Evolutionary conservation across 208 protist species (phyloP).

Genomic region (Acanthamoeba triangularis): DNA sequence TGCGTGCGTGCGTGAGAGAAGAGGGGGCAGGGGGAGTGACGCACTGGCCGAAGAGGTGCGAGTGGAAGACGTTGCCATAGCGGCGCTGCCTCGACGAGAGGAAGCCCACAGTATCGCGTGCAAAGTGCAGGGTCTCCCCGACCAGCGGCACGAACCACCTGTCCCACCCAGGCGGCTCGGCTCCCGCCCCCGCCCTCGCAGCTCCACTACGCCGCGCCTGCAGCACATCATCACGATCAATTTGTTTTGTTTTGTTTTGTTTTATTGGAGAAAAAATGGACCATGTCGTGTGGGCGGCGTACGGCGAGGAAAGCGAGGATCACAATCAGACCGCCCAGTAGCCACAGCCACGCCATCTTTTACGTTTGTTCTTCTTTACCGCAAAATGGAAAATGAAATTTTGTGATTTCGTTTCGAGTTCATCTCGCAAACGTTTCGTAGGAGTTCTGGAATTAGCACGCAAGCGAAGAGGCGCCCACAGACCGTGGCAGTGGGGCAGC

Average conservation of each 20-base stretch:
- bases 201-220: background rate
- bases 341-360: background rate
- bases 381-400: no score
- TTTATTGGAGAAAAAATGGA: no score
- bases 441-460: background rate
- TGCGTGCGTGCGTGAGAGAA: background rate
- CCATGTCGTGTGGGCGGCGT: no score
- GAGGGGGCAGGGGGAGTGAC: background rate
- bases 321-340: background rate
- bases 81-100: background rate
- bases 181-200: background rate
- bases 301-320: background rate
- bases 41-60: constrained; percentile 23
- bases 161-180: background rate
- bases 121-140: constrained; percentile 15
- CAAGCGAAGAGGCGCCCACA: background rate
- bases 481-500: no score
- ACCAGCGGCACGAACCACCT: constrained; percentile 26
- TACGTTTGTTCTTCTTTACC: no score
- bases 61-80: constrained; percentile 48
- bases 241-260: background rate
- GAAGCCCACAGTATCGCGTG: background rate
- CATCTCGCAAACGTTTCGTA: background rate
- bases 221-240: background rate
- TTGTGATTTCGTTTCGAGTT: no score